Percentiles rank a stretch among this genome's conserved stretches.
Evolutionary conservation across 2,329 filamentous ascomycete genomes (phyloP).

Genomic region (Xylariaceae sp.): DNA sequence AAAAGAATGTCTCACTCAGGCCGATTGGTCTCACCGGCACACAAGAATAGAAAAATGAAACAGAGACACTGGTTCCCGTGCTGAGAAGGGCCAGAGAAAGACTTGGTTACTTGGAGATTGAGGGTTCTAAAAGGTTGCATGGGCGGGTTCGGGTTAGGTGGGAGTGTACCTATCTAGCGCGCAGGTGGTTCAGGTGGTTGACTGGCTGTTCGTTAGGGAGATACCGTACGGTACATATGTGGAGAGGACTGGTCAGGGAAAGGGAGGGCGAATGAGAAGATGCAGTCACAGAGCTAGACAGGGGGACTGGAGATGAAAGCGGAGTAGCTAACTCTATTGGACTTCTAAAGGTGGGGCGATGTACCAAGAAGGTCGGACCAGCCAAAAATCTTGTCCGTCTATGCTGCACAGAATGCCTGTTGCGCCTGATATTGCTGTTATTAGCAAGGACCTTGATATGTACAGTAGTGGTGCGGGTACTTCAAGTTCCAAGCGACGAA

Average conservation of each 20-base stretch:
- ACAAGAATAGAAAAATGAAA: slow-evolving; percentile 1
- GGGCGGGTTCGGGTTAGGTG: too few relatives aligned
- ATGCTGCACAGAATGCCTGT: too few relatives aligned
- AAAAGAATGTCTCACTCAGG: slow-evolving; percentile 1
- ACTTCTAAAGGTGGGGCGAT: neutral
- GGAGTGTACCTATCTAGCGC: too few relatives aligned
- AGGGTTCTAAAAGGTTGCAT: neutral
- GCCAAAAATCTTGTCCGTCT: slow-evolving; percentile 1
- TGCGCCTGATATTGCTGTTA: too few relatives aligned
- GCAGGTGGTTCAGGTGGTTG: neutral
- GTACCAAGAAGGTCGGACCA: slow-evolving; percentile 3
- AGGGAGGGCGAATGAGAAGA: slow-evolving; percentile 16
- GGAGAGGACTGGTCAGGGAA: slow-evolving; percentile 14
- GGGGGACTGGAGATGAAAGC: slow-evolving; percentile 15
- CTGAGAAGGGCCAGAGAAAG: neutral
- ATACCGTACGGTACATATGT: slow-evolving; percentile 9
- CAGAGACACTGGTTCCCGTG: neutral
- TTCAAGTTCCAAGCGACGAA: too few relatives aligned
- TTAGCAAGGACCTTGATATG: neutral
- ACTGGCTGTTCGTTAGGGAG: neutral
- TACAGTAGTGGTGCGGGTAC: too few relatives aligned
- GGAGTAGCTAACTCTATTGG: slow-evolving; percentile 9
- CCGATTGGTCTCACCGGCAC: neutral
- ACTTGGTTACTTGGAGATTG: neutral
- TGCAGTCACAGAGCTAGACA: slow-evolving; percentile 14